A percentile compares a stretch with the other conserved stretches of the same genome.
Evolutionary conservation across 129 eudicot genomes (phyloP).

Genomic region (sunflower (Helianthus annuus)): HanXRQr2.0-SUNRISE NC_035441.2:136986855-136987354

Average conservation of each 20-base stretch:
- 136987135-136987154: conserved; percentile 15
- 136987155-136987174: background rate
- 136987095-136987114: conserved; percentile 22
- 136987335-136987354: conserved; percentile 64
- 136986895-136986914: background rate
- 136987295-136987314: conserved; percentile 67
- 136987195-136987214: conserved; percentile 5
- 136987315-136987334: conserved; percentile 81
- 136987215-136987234: conserved; percentile 17
- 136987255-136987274: background rate
- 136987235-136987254: background rate
- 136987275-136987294: background rate
- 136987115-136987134: conserved; percentile 18
- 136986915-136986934: background rate
- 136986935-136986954: conserved; percentile 9
- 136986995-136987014: conserved; percentile 12
- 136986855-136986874: conserved; percentile 8
- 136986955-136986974: conserved; percentile 12
- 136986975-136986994: background rate
- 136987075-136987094: conserved; percentile 13
- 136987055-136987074: background rate
- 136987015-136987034: background rate
- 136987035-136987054: background rate
- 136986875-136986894: background rate
- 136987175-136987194: background rate